These are phyloP conservation scores for Puya raimondii DNA, from an alignment of 176 grass and related monocot genomes.

Conservation along the genomic window DNA sequence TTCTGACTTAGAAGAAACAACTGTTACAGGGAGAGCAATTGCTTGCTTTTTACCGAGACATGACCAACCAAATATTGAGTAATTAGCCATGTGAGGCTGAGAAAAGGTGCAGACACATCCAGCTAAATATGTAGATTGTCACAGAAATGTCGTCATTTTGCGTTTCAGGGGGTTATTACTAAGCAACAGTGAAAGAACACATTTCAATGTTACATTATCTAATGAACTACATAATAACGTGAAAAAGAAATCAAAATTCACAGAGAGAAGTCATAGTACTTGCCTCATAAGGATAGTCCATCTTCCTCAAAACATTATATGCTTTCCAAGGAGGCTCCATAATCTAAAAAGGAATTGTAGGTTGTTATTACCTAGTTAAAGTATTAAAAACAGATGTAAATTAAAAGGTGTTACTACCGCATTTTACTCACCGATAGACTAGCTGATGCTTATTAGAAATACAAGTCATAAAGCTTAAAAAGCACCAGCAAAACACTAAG, in stretches of 20 bases:
- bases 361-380: background rate
- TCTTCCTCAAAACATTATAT: slow-evolving; percentile 35
- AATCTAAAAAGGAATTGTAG: slow-evolving; percentile 10
- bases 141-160: too few relatives aligned
- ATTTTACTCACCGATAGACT: background rate
- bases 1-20: too few relatives aligned
- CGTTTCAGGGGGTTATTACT: too few relatives aligned
- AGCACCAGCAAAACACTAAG: background rate
- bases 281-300: slow-evolving; percentile 34
- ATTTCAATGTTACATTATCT: background rate
- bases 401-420: background rate
- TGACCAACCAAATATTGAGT: too few relatives aligned
- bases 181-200: background rate
- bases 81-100: too few relatives aligned
- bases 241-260: background rate
- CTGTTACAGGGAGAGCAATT: too few relatives aligned
- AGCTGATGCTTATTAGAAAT: background rate
- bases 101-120: too few relatives aligned
- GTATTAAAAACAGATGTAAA: background rate
- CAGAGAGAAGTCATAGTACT: background rate
- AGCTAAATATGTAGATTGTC: too few relatives aligned
- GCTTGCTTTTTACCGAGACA: too few relatives aligned
- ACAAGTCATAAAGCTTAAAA: background rate
- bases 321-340: slow-evolving; percentile 38
- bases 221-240: background rate